Percentiles rank a stretch among this genome's conserved stretches.
Conservation (phyloP, 345 rosid genomes). For the Clausena lansium region DNA sequence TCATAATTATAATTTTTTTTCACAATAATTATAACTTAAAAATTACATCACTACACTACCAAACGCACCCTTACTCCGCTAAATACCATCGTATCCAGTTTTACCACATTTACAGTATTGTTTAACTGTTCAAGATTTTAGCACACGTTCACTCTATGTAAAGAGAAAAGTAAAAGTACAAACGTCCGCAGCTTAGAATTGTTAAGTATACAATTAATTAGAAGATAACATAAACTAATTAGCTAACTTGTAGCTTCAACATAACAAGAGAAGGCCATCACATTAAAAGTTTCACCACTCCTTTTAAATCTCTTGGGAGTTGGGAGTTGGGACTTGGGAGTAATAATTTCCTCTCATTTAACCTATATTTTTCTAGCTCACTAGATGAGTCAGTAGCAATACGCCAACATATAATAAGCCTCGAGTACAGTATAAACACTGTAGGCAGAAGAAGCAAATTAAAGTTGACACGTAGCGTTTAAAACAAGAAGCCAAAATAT, state of each 20-base stretch:
- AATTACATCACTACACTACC: too few relatives aligned
- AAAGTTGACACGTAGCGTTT: neutral
- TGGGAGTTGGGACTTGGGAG: too few relatives aligned
- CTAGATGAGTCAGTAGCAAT: neutral
- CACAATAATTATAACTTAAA: too few relatives aligned
- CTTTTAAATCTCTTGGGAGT: neutral
- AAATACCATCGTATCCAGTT: too few relatives aligned
- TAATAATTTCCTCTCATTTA: neutral
- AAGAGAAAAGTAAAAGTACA: too few relatives aligned
- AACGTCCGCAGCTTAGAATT: too few relatives aligned
- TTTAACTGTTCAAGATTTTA: too few relatives aligned
- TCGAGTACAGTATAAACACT: neutral
- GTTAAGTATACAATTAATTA: neutral
- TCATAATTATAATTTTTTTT: too few relatives aligned
- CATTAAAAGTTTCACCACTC: neutral
- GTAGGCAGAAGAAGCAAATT: neutral
- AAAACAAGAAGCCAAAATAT: neutral
- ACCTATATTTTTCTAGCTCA: neutral
- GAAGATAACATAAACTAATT: neutral
- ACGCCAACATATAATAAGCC: neutral
- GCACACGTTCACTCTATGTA: too few relatives aligned
- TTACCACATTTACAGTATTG: too few relatives aligned
- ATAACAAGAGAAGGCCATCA: too few relatives aligned
- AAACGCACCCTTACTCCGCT: too few relatives aligned
- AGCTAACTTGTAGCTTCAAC: slow-evolving; percentile 7